Base-by-base conservation (phyloP, 768 basidiomycete genomes). In the Hemileccinum impolitum region DNA sequence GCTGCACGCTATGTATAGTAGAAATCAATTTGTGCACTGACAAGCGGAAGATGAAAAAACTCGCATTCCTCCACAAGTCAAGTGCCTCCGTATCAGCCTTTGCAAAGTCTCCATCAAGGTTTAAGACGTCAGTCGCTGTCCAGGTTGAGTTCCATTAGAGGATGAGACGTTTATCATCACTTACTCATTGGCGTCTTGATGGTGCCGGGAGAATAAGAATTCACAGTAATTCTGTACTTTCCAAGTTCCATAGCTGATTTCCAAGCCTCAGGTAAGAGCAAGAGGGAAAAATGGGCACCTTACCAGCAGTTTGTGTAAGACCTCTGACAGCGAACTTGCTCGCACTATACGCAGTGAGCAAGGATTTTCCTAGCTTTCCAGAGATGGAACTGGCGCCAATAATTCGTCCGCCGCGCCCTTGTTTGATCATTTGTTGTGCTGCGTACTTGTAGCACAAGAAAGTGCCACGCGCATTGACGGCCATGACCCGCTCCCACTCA, bases 381-480 rank as follows among this genome's bases (percentile, higher is more conserved):
- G 55, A 0, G 13, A 26, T n/a, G 10, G 49, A 54, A 11, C 52
- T 45, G 0, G 60, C 57, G 25, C 73, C 75, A 47, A 75, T 63
- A 1, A 75, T 70, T 4, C 72, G 48, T 0, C 74, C 72, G 0
- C 72, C 71, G 1, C 53, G 54, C 0, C 73, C 71, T 54, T 72
- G 74, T 35, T 58, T 54, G 45, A 75, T 61, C 70, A 75, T 69
- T 47, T 73, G 65, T 15, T 47, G 13, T 4, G 66, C 72, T 5
- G 73, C 73, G 23, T 69, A 63, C 48, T 72, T 70, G 61, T 72
- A 75, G 52, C 68, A 70, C n/a, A 71, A 55, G 50, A 74, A 70
- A 4, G 59, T 39, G 3, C 69, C 68, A 3, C 65, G 56, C 0
- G 59, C 61, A 42, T 75, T 75, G 43, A 71, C 67, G 8, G 72